Percentiles rank a stretch among this genome's conserved stretches.
phyloP scores from a whole-genome alignment of 495 filamentous ascomycete genomes.

The Glarea lozoyensis region DNA sequence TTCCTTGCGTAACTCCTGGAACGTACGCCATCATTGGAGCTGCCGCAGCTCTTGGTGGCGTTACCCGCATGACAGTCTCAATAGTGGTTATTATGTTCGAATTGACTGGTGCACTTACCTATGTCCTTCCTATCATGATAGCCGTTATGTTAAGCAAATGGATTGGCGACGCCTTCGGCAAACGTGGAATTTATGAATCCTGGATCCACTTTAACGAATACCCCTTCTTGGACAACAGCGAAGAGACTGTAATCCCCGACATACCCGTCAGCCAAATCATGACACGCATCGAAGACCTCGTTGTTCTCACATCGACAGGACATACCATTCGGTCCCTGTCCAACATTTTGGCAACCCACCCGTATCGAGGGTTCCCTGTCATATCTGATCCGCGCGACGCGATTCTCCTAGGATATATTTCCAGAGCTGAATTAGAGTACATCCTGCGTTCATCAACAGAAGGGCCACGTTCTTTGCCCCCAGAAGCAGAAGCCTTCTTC shows the following conservation, averaged over 20 bases:
- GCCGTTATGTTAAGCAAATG: conserved; percentile 99
- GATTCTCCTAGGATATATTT: conserved; percentile 82
- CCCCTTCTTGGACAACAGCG: conserved; percentile 89
- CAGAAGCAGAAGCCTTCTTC: conserved; percentile 75
- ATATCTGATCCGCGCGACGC: conserved; percentile 67
- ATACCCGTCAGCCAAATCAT: conserved; percentile 78
- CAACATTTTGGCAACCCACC: conserved; percentile 58
- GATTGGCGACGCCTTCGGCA: conserved; percentile 94
- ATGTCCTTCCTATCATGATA: conserved; percentile 98
- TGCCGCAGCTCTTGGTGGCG: conserved; percentile 89
- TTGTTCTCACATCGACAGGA: conserved; percentile 75
- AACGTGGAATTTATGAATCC: conserved; percentile 90
- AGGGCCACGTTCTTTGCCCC: conserved; percentile 47
- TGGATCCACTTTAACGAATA: conserved; percentile 98
- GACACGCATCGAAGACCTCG: conserved; percentile 85
- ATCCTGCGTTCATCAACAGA: conserved; percentile 55
- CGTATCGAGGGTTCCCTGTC: conserved; percentile 88
- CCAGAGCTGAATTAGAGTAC: conserved; percentile 79
- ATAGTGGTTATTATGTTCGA: conserved; percentile 99
- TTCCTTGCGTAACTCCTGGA: conserved; percentile 86
- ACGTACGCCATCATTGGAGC: conserved; percentile 96
- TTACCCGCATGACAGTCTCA: conserved; percentile 94
- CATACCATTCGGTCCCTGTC: conserved; percentile 74
- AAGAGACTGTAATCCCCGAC: conserved; percentile 75
- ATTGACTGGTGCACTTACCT: conserved; percentile 89